phyloP scores from a whole-genome alignment of 768 basidiomycete genomes.

The Tephrocybe sp. region DNA sequence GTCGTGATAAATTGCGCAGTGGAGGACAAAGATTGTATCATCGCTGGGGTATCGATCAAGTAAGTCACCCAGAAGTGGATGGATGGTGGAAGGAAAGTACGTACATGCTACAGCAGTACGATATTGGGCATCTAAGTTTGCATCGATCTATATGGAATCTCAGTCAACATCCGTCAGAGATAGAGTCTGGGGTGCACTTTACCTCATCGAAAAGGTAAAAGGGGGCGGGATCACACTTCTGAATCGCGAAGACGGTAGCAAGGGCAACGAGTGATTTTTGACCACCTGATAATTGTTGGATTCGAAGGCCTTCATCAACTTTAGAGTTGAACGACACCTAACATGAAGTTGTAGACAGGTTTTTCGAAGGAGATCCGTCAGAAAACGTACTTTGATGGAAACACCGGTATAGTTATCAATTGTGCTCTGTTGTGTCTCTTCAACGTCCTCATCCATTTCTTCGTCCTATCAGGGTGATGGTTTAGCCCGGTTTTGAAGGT shows the following conservation, averaged over 20 bases:
- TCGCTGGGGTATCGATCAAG: constrained; percentile 48
- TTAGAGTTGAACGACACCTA: constrained; percentile 99
- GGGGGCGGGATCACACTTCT: constrained; percentile 98
- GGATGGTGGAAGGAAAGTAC: constrained; percentile 29
- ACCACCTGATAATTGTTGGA: constrained; percentile 95
- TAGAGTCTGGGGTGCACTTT: constrained; percentile 1
- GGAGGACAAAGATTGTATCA: constrained; percentile 89
- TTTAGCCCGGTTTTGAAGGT: neutral
- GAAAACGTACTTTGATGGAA: constrained; percentile 73
- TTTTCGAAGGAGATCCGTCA: neutral
- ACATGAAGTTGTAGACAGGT: constrained; percentile 2
- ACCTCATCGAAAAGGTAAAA: constrained; percentile 99
- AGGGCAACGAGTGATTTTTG: constrained; percentile 97
- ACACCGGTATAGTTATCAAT: constrained; percentile 97
- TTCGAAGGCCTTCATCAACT: constrained; percentile 92
- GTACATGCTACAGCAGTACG: constrained; percentile 93
- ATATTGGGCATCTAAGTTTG: constrained; percentile 96
- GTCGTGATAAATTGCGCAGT: constrained; percentile 97
- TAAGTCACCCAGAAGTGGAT: neutral
- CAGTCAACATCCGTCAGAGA: neutral
- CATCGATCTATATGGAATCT: constrained; percentile 68
- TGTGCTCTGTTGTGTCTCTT: constrained; percentile 67
- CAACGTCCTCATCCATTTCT: constrained; percentile 68
- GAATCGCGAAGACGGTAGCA: constrained; percentile 96
- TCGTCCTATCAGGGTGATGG: constrained; percentile 56